Conservation (phyloP, 177 flowering plant species). For the Tripterygium wilfordii region DNA sequence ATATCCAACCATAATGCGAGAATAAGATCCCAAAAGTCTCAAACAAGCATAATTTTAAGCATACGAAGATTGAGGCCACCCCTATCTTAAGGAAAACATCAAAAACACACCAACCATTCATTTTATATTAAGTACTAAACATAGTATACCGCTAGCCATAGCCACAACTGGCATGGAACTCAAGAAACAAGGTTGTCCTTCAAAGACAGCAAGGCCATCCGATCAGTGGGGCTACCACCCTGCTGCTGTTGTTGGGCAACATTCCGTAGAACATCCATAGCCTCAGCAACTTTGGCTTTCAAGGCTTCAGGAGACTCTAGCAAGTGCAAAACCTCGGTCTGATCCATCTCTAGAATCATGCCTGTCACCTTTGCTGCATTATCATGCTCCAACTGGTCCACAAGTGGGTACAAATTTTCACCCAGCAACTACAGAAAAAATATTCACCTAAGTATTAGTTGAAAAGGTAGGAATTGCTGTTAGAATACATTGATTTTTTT, state of each 20-base stretch:
- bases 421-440: slow-evolving; percentile 21
- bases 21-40: no score
- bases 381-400: no score
- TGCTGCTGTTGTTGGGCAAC: slow-evolving; percentile 17
- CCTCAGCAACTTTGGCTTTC: slow-evolving; percentile 23
- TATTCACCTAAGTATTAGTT: not conserved
- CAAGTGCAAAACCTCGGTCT: no score
- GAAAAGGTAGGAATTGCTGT: not conserved
- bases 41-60: no score
- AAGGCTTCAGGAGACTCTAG: no score
- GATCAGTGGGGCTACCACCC: slow-evolving; percentile 9
- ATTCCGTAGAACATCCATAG: slow-evolving; percentile 23
- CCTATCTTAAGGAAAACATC: no score
- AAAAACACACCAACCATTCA: no score
- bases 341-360: slow-evolving; percentile 43
- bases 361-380: slow-evolving; percentile 36
- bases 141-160: slow-evolving; percentile 6
- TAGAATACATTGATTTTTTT: not conserved
- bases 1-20: no score
- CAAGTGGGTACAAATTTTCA: slow-evolving; percentile 31
- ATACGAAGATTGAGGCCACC: no score
- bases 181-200: slow-evolving; percentile 18
- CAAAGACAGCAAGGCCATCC: slow-evolving; percentile 13
- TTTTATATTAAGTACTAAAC: no score
- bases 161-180: no score